Conservation (phyloP, 1,139 yeast species). For the Saccharomyces pastorianus region DNA sequence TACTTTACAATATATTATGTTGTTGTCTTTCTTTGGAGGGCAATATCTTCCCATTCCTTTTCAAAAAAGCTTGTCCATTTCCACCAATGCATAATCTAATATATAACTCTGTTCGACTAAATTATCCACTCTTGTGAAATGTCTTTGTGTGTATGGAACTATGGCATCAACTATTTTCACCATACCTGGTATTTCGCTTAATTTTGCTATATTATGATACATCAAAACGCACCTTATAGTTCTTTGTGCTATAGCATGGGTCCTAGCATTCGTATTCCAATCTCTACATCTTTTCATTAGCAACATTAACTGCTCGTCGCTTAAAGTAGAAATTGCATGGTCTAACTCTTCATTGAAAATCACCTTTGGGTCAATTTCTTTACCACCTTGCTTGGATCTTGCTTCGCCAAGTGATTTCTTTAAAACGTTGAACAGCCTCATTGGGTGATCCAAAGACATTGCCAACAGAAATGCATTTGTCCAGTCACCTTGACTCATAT, state of each 20-base stretch:
- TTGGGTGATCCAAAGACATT: slow-evolving; percentile 75
- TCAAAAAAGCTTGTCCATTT: slow-evolving; percentile 47
- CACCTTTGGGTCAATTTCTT: slow-evolving; percentile 39
- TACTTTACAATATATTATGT: background rate
- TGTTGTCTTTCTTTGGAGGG: background rate
- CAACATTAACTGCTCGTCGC: slow-evolving; percentile 48
- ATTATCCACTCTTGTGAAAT: slow-evolving; percentile 64
- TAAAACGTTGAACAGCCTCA: slow-evolving; percentile 67
- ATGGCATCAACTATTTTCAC: slow-evolving; percentile 63
- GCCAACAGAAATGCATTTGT: slow-evolving; percentile 81
- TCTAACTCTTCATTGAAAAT: slow-evolving; percentile 53
- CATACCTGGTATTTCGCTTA: slow-evolving; percentile 60
- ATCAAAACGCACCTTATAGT: slow-evolving; percentile 57
- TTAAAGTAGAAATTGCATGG: slow-evolving; percentile 49
- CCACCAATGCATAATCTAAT: slow-evolving; percentile 75
- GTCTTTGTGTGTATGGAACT: slow-evolving; percentile 83
- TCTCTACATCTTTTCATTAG: slow-evolving; percentile 74
- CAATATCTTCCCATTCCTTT: background rate
- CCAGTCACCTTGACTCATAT: slow-evolving; percentile 68
- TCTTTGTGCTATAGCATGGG: slow-evolving; percentile 73
- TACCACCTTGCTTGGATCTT: background rate
- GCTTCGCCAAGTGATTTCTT: slow-evolving; percentile 39
- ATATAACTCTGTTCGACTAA: slow-evolving; percentile 78
- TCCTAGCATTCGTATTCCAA: slow-evolving; percentile 88
- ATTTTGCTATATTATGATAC: slow-evolving; percentile 44